A percentile compares a stretch with the other conserved stretches of the same genome.
Conservation (phyloP, 805 yeast species). For the Pichia phayaonensis region DNA sequence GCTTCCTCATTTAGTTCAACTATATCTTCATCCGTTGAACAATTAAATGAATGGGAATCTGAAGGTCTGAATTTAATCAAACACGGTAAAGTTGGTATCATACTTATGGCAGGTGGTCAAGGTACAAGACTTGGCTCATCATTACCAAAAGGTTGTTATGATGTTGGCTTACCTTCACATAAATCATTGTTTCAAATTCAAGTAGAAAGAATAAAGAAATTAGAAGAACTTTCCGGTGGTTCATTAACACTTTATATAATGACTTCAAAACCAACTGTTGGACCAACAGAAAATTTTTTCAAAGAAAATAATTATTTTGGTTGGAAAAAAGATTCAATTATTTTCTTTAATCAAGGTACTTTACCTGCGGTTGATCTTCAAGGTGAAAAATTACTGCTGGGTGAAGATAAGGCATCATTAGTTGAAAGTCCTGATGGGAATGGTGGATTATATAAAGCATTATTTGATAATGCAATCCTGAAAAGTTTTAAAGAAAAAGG, state of each 20-base stretch:
- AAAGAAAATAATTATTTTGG: slow-evolving; percentile 62
- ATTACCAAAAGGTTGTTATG: slow-evolving; percentile 89
- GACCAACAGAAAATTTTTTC: slow-evolving; percentile 68
- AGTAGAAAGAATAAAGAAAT: slow-evolving; percentile 69
- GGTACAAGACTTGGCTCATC: slow-evolving; percentile 91
- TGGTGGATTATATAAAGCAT: slow-evolving; percentile 91
- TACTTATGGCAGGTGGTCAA: slow-evolving; percentile 97
- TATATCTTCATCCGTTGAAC: slow-evolving; percentile 26
- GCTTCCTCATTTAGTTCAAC: slow-evolving; percentile 45
- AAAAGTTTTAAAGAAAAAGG: slow-evolving; percentile 61
- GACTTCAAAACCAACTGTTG: slow-evolving; percentile 88
- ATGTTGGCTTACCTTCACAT: slow-evolving; percentile 76
- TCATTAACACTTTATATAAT: slow-evolving; percentile 78
- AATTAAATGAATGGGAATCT: slow-evolving; percentile 24
- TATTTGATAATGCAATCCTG: slow-evolving; percentile 53
- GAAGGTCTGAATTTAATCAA: slow-evolving; percentile 64
- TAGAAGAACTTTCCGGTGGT: slow-evolving; percentile 49
- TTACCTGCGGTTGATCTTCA: slow-evolving; percentile 76
- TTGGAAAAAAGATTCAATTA: slow-evolving; percentile 46
- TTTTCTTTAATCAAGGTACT: slow-evolving; percentile 90
- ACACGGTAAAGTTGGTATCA: slow-evolving; percentile 72
- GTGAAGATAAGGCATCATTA: slow-evolving; percentile 46
- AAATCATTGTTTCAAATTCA: slow-evolving; percentile 88
- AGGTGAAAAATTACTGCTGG: slow-evolving; percentile 57
- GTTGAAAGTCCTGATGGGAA: slow-evolving; percentile 96